Evolutionary conservation across 352 stramenopile species (phyloP).

Genomic region (Pythium guiyangense): DNA sequence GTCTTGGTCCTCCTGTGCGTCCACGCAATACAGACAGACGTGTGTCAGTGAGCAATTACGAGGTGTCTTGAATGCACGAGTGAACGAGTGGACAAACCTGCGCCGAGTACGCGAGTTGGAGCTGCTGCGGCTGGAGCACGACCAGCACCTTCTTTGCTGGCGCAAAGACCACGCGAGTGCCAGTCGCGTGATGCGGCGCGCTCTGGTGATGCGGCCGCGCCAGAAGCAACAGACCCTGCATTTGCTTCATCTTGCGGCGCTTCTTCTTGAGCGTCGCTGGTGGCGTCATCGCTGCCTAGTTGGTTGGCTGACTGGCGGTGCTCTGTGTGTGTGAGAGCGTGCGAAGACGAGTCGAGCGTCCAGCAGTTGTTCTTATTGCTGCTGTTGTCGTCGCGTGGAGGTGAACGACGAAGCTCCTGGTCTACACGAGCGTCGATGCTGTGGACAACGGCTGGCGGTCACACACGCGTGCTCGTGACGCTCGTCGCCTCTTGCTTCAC

Average conservation of each 20-base stretch:
- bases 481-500: no score
- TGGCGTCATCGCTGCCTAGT: conserved; percentile 25
- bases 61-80: neutral
- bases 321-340: no score
- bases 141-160: conserved; percentile 43
- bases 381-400: no score
- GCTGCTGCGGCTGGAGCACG: conserved; percentile 60
- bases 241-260: conserved; percentile 74
- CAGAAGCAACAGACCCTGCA: conserved; percentile 69
- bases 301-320: no score
- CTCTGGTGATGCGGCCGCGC: conserved; percentile 25
- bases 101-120: conserved; percentile 63
- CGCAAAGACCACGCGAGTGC: conserved; percentile 11
- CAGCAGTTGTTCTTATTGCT: no score
- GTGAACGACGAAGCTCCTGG: no score
- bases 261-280: conserved; percentile 32
- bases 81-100: conserved; percentile 16
- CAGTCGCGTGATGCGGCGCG: neutral
- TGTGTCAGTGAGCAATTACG: neutral
- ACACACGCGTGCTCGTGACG: no score
- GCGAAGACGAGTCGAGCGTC: no score
- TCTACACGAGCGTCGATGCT: no score
- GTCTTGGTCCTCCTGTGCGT: conserved; percentile 56
- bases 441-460: no score
- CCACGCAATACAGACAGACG: neutral